phyloP scores from a whole-genome alignment of 73 alveolate species.

The Durusdinium trenchii region DNA sequence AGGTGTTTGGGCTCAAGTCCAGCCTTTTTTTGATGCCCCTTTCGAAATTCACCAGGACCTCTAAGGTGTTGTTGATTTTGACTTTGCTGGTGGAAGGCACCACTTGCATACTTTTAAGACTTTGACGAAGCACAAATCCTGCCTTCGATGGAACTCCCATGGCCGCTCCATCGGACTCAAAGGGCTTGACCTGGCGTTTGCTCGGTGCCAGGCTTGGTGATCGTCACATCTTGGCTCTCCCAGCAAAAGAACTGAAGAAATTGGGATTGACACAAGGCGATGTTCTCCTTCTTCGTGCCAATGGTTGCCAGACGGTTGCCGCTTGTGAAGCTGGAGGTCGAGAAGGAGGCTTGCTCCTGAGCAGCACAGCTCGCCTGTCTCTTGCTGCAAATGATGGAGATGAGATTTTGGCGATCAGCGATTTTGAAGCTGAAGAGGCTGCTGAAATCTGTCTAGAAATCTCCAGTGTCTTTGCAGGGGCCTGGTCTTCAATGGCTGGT shows the following conservation, averaged over 20 bases:
- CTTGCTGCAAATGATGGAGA: slow-evolving; percentile 72
- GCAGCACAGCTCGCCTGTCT: slow-evolving; percentile 8
- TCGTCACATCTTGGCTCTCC: too few relatives aligned
- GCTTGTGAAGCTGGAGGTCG: not conserved
- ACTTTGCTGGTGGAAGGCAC: too few relatives aligned
- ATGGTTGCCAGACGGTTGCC: slow-evolving; percentile 36
- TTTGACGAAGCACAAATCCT: too few relatives aligned
- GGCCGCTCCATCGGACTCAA: too few relatives aligned
- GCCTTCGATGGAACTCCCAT: too few relatives aligned
- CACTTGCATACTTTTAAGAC: too few relatives aligned
- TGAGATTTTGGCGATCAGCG: not conserved
- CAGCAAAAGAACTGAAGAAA: not conserved
- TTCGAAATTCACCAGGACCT: not conserved
- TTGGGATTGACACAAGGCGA: not conserved
- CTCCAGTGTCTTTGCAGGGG: slow-evolving; percentile 38
- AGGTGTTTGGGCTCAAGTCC: too few relatives aligned
- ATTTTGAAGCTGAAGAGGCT: slow-evolving; percentile 67
- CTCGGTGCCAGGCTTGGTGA: too few relatives aligned
- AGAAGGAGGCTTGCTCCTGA: slow-evolving; percentile 48
- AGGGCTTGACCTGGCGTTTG: too few relatives aligned
- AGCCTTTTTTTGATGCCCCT: not conserved
- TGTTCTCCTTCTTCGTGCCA: slow-evolving; percentile 5
- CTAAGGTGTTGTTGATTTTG: not conserved
- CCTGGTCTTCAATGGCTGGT: slow-evolving; percentile 68
- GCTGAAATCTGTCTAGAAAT: slow-evolving; percentile 32